Evolutionary conservation across 2,329 filamentous ascomycete species (phyloP), one percentile per base, ranked within the genome.

Genomic region (Pleurostoma richardsiae): DNA sequence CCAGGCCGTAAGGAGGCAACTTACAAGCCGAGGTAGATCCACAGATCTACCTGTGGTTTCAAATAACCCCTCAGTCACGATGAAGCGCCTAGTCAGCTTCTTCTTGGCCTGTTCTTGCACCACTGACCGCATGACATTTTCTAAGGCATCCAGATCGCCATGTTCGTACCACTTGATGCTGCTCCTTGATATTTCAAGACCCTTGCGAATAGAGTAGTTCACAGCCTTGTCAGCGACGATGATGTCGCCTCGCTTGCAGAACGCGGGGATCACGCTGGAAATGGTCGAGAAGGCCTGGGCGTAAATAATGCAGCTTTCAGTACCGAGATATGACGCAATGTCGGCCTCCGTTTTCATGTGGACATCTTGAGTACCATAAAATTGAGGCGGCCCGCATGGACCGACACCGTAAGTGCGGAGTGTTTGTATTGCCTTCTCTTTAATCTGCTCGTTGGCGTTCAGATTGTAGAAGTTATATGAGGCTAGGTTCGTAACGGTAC

Each of bases 381-480:
- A 99, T 54, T 95, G 91, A 5, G 94, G 94, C 19, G 94, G 94
- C 26, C 94, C 94, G 64, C 94, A 99, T 48, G 94, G 92, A 6
- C 94, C 95, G 39, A 99, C 95, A 47, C 94, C 94, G 59, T 99
- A 99, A 26, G 88, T 95, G 50, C 92, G 88, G 38, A 99, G 79
- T 0, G 91, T 95, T 65, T 92, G 86, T 52, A 99, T 90, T 2
- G 92, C 94, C 66, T 96, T 95, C 57, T 96, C 90, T 62, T 95
- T 96, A 59, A 99, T 84, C 33, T 85, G 80, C 52, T 97, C 92
- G 64, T 96, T 96, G 45, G 83, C 82, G 54, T 95, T 89, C 67
- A 99, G 90, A 71, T 99, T 97, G 76, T 95, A 97, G 68, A 94
- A 96, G 67, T 99, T 99, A 71, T 90, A 94, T 2, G 89, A 95